phyloP scores from a whole-genome alignment of 164 flowering plant species.

The Macadamia integrifolia region DNA sequence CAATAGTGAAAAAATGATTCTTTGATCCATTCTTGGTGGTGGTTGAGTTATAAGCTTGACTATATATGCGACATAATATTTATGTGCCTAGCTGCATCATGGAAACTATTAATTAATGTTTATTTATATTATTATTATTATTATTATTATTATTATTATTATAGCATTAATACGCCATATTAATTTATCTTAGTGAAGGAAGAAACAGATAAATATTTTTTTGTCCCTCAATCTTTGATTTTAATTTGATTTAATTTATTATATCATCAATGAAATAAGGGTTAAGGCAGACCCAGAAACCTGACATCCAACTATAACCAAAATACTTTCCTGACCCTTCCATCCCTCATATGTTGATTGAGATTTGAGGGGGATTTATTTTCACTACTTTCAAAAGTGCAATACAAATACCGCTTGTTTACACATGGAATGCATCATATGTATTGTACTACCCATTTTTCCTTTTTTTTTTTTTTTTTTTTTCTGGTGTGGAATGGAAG shows the following conservation, averaged over 20 bases:
- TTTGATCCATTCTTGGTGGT: too few species aligned
- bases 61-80: too few species aligned
- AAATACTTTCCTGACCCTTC: neutral
- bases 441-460: neutral
- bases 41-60: too few species aligned
- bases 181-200: too few species aligned
- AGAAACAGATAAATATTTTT: too few species aligned
- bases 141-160: too few species aligned
- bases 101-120: too few species aligned
- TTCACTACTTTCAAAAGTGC: neutral
- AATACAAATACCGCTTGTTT: neutral
- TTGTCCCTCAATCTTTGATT: neutral
- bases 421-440: neutral
- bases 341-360: neutral
- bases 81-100: too few species aligned
- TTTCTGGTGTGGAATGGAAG: constrained; percentile 7
- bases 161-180: too few species aligned
- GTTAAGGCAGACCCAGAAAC: neutral
- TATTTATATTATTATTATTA: too few species aligned
- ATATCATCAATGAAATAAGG: neutral
- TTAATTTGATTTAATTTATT: neutral
- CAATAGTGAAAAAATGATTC: too few species aligned
- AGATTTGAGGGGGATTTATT: neutral
- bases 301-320: constrained; percentile 1
- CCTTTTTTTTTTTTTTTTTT: neutral